Evolutionary conservation across 2,329 filamentous ascomycete genomes (phyloP), one percentile per base, ranked within the genome.

Genomic region (Dothideomycetidae sp.): DNA sequence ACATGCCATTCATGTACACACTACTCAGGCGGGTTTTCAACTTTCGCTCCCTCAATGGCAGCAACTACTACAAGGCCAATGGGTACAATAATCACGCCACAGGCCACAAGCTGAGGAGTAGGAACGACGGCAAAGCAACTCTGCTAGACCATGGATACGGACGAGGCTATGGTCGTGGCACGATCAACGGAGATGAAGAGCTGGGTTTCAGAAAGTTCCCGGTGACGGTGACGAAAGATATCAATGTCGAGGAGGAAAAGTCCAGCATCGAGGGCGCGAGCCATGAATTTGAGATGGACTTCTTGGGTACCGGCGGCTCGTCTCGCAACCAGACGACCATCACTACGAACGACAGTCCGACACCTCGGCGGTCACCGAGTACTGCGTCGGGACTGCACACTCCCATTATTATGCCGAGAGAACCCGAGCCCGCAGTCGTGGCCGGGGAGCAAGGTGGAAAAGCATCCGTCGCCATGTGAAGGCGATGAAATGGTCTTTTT

Each of bases 1-100:
- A 77, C 42, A 59, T 77, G 3, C 72, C 73, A 0, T 67, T 75
- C 34, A 68, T 66, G 43, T 76, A 71, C 66, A 67, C 68, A 5
- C 19, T 45, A 0, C 14, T 43, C 5, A 33, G 43, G 11, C 32
- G 43, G 5, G n/a, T 42, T 3, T 43, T 43, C 38, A 39, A 41
- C 11, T 21, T 45, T 15, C 29, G 36, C 10, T 39, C 43, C 9
- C 39, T 45, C 21, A 40, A 40, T 21, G 33, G 21, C 11, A 31
- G 18, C 29, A 16, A 38, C 36, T 19, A 33, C 14, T 38, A 33
- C 16, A 29, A 15, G 10, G 17, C 35, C 5, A 21, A 33, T 18
- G 31, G 36, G 28, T 31, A 38, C 11, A 31, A 28, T 30, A 29
- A 33, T n/a, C 21, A 29, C 18, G 29, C 28, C 29, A 38, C 30